Conservation (phyloP, 306 rosid species). For the Herpetospermum pedunculosum region DNA sequence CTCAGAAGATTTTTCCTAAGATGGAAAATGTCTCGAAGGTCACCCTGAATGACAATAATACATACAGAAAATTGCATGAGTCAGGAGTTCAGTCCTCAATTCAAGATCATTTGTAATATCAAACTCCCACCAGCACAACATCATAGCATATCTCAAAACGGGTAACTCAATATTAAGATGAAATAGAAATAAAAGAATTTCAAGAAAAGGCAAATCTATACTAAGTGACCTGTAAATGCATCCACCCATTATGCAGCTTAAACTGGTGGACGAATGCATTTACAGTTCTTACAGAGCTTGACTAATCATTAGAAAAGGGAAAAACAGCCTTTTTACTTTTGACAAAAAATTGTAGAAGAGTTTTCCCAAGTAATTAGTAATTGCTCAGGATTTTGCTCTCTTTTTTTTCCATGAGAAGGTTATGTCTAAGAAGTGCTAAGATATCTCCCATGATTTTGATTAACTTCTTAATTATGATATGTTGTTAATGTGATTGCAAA, state of each 20-base stretch:
- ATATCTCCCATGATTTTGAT: background rate
- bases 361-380: background rate
- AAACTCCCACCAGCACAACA: background rate
- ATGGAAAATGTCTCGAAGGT: conserved; percentile 47
- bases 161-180: background rate
- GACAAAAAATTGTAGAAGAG: background rate
- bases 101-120: background rate
- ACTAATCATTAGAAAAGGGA: background rate
- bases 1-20: conserved; percentile 62
- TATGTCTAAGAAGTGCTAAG: background rate
- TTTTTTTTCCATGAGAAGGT: background rate
- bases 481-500: background rate
- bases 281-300: no score
- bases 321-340: background rate
- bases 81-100: background rate
- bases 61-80: background rate
- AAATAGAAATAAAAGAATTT: background rate
- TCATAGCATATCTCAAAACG: background rate
- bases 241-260: background rate
- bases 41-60: conserved; percentile 42
- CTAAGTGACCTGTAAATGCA: background rate
- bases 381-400: background rate
- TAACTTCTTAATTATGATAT: background rate
- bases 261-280: no score
- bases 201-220: background rate